Evolutionary conservation across 768 basidiomycete genomes (phyloP).

Genomic region (Tephrocybe rancida): DNA sequence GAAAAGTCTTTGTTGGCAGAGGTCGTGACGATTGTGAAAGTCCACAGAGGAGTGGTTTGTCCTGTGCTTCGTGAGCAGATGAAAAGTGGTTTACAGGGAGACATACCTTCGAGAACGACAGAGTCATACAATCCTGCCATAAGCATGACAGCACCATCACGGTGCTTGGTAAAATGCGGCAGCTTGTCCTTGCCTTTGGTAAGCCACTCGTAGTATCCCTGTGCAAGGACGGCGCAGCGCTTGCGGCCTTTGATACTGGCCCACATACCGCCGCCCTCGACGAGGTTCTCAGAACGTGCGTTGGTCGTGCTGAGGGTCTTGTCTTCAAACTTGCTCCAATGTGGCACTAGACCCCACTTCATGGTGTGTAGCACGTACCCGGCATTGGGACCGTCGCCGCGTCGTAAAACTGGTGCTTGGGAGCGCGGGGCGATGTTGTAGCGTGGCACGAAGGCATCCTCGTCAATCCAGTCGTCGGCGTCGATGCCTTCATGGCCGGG

Average conservation of each 20-base stretch:
- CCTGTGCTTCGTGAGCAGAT: conserved; percentile 34
- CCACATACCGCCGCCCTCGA: conserved; percentile 85
- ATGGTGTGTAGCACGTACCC: conserved; percentile 72
- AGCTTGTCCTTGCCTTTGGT: conserved; percentile 78
- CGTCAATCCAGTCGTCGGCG: conserved; percentile 61
- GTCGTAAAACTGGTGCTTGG: conserved; percentile 73
- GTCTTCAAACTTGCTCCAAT: conserved; percentile 79
- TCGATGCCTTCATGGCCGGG: conserved; percentile 43
- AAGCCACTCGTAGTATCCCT: conserved; percentile 96
- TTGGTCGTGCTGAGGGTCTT: conserved; percentile 84
- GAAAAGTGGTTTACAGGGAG: not conserved
- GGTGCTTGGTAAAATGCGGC: conserved; percentile 80
- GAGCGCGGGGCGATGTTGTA: conserved; percentile 88
- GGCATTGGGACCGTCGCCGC: conserved; percentile 24
- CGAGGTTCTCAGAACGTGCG: conserved; percentile 81
- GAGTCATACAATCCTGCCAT: conserved; percentile 89
- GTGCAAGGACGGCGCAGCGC: conserved; percentile 82
- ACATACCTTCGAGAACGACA: conserved; percentile 61
- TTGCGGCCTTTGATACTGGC: conserved; percentile 76
- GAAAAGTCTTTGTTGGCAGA: conserved; percentile 63
- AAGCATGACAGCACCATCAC: conserved; percentile 68
- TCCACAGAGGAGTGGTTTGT: conserved; percentile 61
- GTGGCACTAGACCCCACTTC: conserved; percentile 90
- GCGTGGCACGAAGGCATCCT: conserved; percentile 60
- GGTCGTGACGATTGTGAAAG: conserved; percentile 92